Evolutionary conservation across 305 asterid species (phyloP), one percentile per base, ranked within the genome.

Genomic region (Fraxinus platypoda): DNA sequence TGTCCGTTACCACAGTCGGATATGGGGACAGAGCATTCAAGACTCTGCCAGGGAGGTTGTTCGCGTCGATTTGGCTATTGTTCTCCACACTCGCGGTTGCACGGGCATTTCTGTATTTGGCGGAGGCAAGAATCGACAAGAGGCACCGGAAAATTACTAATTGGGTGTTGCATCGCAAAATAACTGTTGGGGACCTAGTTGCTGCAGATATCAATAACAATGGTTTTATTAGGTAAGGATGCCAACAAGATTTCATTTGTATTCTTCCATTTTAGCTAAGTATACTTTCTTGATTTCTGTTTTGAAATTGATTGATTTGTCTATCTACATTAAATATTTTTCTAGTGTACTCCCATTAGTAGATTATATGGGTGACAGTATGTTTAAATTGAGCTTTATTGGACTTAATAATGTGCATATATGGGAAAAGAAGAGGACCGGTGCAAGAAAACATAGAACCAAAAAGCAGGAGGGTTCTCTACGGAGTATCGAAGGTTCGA

Each of bases 1-100:
- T 87, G 92, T 90, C 94, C 0, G 94, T 91, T 38, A 91, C 94
- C 1, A 91, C 94, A 17, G 94, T 91, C 35, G 94, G 93, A 1
- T 90, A 91, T 49, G 95, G 94, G 0, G 93, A 90, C 28, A 86
- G 84, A 82, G 93, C 93, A 34, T 91, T 91, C 33, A 86, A 83
- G 84, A 87, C 90, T 6, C 52, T 87, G 9, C 71, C 46, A 1
- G 94, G 94, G 82, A 85, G 94, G 21, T 33, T 88, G 77, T 91
- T 91, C 5, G 93, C 94, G 1, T 83, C 93, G 8, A 62, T 88
- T 8, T 91, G 92, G 92, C 89, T 90, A 25, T 79, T 91, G 74
- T 38, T 91, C 3, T 91, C 93, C 0, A 89, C 91, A 1, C 89
- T 91, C 46, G 91, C 89, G 0, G 93, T 89, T 85, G 95, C 93